These are phyloP conservation scores for Crassisporium funariophilum DNA, from an alignment of 768 basidiomycete genomes.

Conservation along the genomic window DNA sequence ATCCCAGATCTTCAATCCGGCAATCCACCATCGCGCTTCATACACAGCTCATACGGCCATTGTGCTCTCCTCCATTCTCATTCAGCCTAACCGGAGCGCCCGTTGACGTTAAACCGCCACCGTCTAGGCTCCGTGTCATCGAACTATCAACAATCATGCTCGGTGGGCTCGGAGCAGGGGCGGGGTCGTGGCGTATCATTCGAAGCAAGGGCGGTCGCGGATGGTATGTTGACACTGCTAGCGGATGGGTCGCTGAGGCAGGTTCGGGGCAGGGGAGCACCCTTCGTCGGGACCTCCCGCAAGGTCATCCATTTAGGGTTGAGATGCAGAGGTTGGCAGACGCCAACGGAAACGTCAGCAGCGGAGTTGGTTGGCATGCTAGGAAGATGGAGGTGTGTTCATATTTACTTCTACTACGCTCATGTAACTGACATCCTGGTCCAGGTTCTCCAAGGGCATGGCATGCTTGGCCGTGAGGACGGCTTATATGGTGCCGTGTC, in stretches of 20 bases:
- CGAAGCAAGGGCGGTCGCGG: conserved; percentile 90
- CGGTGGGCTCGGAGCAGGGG: conserved; percentile 72
- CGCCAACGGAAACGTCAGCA: conserved; percentile 87
- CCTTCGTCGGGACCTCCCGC: conserved; percentile 59
- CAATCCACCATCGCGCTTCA: conserved; percentile 80
- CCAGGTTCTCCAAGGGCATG: conserved; percentile 84
- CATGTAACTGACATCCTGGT: conserved; percentile 6
- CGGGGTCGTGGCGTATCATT: conserved; percentile 86
- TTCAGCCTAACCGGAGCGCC: conserved; percentile 48
- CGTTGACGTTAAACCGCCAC: conserved; percentile 42
- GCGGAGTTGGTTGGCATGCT: conserved; percentile 93
- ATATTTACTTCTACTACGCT: conserved; percentile 1
- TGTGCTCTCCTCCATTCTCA: conserved; percentile 78
- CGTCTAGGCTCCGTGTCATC: conserved; percentile 82
- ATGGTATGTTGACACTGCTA: conserved; percentile 92
- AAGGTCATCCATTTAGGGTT: conserved; percentile 64
- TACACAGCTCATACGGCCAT: conserved; percentile 72
- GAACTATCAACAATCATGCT: conserved; percentile 80
- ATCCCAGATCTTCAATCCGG: conserved; percentile 48
- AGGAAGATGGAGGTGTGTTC: conserved; percentile 93
- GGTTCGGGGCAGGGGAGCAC: conserved; percentile 42
- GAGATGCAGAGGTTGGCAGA: conserved; percentile 75
- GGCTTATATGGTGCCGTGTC: conserved; percentile 93
- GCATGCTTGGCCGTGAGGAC: conserved; percentile 90
- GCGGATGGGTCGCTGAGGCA: conserved; percentile 69